Base-by-base conservation (phyloP, 1,284 basidiomycete genomes). In the Lignosus rhinocerotis region DNA sequence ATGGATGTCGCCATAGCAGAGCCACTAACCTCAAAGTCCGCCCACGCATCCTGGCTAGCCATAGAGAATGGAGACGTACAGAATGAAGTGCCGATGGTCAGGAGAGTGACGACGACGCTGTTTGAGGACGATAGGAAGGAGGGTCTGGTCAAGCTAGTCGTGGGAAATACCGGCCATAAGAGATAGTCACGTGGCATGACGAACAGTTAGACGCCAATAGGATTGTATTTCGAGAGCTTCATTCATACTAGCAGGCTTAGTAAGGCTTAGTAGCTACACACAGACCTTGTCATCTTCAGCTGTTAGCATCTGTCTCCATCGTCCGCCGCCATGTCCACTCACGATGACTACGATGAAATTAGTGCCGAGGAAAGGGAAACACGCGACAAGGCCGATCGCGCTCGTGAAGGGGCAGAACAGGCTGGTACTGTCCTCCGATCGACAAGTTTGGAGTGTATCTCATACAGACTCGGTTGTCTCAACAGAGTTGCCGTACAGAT, bases 401-500 rank as follows among this genome's bases (percentile, higher is more conserved):
- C 80, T 51, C 82, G 85, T 30, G 94, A 98, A 75, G 74, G 75
- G 58, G 78, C 73, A 45, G 95, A 98, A 74, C 96, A 98, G 77
- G 91, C 87, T 60, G 85, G 95, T 95, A 76, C 70, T 85, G 72
- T 57, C 50, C 55, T 66, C 51, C 56, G 47, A 60, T 56, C 60
- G 59, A 58, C 36, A 63, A 59, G 60, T 47, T 53, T 56, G 32
- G 58, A 60, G 53, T 45, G 55, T 69, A 67, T 17, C 9, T 25
- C 19, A 30, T 65, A 61, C 63, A 67, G 59, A 55, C 30, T 41
- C 47, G 6, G 31, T 58, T 61, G 55, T 51, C 48, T 25, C 53
- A 65, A 52, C 69, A 94, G 92, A 86, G 14, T 80, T 99, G 58
- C 97, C 97, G 1, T 99, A 98, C 75, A 80, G 75, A 51, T 99